Percentiles rank a stretch among this genome's conserved stretches.
Evolutionary conservation across 495 filamentous ascomycete genomes (phyloP).

Genomic region (Annulohypoxylon bovei): DNA sequence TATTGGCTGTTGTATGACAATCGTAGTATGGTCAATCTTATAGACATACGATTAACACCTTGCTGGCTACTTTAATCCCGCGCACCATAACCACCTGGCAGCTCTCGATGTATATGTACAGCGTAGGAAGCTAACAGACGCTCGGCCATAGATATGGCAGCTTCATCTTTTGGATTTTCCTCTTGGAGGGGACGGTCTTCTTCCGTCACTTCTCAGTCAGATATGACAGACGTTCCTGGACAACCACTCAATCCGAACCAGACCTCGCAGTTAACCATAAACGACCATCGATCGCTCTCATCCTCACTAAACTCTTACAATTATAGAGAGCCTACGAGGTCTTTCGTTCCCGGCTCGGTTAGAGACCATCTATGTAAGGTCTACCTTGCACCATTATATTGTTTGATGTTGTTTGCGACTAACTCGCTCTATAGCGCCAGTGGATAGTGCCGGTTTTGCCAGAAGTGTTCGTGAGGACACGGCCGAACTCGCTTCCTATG

Average conservation of each 20-base stretch:
- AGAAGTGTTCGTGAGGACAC: conserved; percentile 88
- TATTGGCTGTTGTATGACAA: conserved; percentile 21
- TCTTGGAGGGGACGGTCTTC: conserved; percentile 54
- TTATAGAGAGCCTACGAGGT: conserved; percentile 76
- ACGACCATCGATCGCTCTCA: conserved; percentile 49
- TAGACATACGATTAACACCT: conserved; percentile 13
- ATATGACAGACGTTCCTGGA: conserved; percentile 41
- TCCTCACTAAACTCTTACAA: conserved; percentile 52
- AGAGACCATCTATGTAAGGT: conserved; percentile 69
- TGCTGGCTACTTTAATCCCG: conserved; percentile 24
- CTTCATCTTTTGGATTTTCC: conserved; percentile 50
- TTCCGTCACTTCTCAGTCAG: conserved; percentile 46
- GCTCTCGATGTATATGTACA: conserved; percentile 28
- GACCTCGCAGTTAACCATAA: conserved; percentile 18
- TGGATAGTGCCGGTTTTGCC: conserved; percentile 77
- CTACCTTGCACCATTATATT: not conserved
- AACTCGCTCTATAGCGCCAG: conserved; percentile 47
- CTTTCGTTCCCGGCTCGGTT: conserved; percentile 80
- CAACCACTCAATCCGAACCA: conserved; percentile 30
- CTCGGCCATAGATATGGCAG: conserved; percentile 45
- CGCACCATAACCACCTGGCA: conserved; percentile 16
- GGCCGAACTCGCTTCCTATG: conserved; percentile 86
- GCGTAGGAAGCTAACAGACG: conserved; percentile 22
- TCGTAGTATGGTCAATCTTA: not conserved
- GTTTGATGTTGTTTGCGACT: conserved; percentile 19